phyloP scores from a whole-genome alignment of 306 rosid species.

The Argentina anserina region DNA sequence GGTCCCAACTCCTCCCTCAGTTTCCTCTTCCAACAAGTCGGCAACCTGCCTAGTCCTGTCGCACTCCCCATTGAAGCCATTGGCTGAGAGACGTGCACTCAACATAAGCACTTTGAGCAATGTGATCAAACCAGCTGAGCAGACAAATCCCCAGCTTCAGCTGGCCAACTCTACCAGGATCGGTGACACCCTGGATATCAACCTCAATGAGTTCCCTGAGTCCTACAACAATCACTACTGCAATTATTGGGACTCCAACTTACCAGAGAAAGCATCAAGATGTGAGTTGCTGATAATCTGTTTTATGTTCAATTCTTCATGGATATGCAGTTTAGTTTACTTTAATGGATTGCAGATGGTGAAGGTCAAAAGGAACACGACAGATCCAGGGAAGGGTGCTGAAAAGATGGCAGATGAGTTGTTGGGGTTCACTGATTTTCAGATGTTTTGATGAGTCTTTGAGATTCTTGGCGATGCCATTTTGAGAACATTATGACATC shows the following conservation, averaged over 20 bases:
- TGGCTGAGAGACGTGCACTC: constrained; percentile 60
- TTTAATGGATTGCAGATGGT: constrained; percentile 19
- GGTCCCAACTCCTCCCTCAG: constrained; percentile 67
- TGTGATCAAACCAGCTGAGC: constrained; percentile 34
- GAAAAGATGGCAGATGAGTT: too few species aligned
- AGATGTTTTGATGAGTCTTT: too few species aligned
- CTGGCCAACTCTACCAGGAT: constrained; percentile 4
- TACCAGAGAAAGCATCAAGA: constrained; percentile 19
- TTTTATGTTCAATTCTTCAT: neutral
- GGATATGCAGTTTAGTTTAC: neutral
- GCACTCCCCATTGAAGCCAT: constrained; percentile 62
- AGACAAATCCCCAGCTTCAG: constrained; percentile 21
- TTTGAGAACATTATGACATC: too few species aligned
- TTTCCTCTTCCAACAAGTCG: constrained; percentile 47
- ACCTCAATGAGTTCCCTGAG: constrained; percentile 61
- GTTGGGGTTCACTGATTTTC: too few species aligned
- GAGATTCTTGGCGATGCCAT: too few species aligned
- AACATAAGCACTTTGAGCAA: constrained; percentile 39
- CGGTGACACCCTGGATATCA: constrained; percentile 30
- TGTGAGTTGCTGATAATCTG: neutral
- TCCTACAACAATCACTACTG: constrained; percentile 18
- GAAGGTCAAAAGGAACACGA: constrained; percentile 7
- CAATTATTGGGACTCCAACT: constrained; percentile 20
- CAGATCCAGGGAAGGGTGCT: neutral
- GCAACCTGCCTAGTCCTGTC: constrained; percentile 29